Conservation (phyloP, 1,284 basidiomycete genomes). For the Lignosus rhinocerotis region DNA sequence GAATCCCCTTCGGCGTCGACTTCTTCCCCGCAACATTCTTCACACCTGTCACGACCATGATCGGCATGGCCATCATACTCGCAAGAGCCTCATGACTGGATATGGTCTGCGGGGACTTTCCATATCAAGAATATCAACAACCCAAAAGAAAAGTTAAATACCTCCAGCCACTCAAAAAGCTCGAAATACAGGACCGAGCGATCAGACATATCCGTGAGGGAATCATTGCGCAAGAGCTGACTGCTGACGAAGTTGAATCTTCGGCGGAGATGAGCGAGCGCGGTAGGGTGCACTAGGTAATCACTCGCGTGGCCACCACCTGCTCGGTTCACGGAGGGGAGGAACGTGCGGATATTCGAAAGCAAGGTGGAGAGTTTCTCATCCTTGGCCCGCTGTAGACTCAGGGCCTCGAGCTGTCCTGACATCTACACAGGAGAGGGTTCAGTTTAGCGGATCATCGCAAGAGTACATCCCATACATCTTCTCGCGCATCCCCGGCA, state of each 20-base stretch:
- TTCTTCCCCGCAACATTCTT: constrained; percentile 61
- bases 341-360: constrained; percentile 68
- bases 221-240: constrained; percentile 85
- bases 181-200: constrained; percentile 85
- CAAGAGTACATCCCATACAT: constrained; percentile 58
- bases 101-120: constrained; percentile 58
- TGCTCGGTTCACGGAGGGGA: constrained; percentile 74
- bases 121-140: not conserved
- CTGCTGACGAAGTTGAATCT: constrained; percentile 87
- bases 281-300: constrained; percentile 85
- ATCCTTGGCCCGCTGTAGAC: constrained; percentile 72
- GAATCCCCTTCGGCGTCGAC: constrained; percentile 38
- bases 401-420: constrained; percentile 75
- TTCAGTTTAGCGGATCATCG: constrained; percentile 4
- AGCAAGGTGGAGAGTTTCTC: constrained; percentile 69
- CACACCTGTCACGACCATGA: constrained; percentile 79
- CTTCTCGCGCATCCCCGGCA: constrained; percentile 76
- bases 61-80: constrained; percentile 95
- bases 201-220: constrained; percentile 89
- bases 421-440: constrained; percentile 51
- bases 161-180: constrained; percentile 88
- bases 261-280: constrained; percentile 84
- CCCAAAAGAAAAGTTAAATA: constrained; percentile 33
- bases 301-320: constrained; percentile 80
- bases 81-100: constrained; percentile 88